These are phyloP conservation scores for Centaurea solstitialis DNA, from an alignment of 129 eudicot species.

Conservation along the genomic window DNA sequence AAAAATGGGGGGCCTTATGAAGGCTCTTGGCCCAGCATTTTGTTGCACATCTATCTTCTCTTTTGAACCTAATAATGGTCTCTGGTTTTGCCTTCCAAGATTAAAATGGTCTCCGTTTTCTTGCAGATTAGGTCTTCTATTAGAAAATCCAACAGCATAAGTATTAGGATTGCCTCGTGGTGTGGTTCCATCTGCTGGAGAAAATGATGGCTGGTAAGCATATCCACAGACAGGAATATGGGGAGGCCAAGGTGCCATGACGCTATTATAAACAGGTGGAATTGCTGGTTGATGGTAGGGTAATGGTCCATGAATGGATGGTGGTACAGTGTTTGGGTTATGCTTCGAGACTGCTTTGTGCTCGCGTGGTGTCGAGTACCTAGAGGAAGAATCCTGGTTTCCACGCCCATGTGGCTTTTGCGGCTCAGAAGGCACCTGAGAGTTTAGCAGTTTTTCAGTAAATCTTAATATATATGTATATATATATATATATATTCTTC, in stretches of 20 bases:
- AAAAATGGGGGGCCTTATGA: constrained; percentile 64
- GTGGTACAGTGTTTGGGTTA: constrained; percentile 51
- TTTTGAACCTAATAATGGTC: constrained; percentile 47
- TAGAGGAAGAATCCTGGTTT: constrained; percentile 47
- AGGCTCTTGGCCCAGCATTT: constrained; percentile 67
- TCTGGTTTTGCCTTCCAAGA: constrained; percentile 52
- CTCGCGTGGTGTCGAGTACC: constrained; percentile 54
- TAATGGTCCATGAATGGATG: constrained; percentile 58
- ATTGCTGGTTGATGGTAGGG: constrained; percentile 60
- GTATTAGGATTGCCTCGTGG: constrained; percentile 46
- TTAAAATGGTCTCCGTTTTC: constrained; percentile 46
- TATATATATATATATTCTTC: no score
- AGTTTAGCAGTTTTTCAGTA: not conserved
- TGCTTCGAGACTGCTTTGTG: constrained; percentile 61
- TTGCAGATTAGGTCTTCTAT: constrained; percentile 53
- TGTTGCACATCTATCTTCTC: constrained; percentile 45
- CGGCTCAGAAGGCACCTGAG: constrained; percentile 56
- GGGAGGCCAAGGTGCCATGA: constrained; percentile 58
- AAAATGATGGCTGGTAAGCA: constrained; percentile 57
- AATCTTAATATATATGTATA: not conserved
- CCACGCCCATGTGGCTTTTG: constrained; percentile 60
- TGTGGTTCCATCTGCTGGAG: constrained; percentile 52
- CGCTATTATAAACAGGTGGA: constrained; percentile 57
- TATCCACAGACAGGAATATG: constrained; percentile 64
- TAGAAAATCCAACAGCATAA: constrained; percentile 42